Conservation (phyloP, 495 filamentous ascomycete genomes). For the Hypoxylon fragiforme region DNA sequence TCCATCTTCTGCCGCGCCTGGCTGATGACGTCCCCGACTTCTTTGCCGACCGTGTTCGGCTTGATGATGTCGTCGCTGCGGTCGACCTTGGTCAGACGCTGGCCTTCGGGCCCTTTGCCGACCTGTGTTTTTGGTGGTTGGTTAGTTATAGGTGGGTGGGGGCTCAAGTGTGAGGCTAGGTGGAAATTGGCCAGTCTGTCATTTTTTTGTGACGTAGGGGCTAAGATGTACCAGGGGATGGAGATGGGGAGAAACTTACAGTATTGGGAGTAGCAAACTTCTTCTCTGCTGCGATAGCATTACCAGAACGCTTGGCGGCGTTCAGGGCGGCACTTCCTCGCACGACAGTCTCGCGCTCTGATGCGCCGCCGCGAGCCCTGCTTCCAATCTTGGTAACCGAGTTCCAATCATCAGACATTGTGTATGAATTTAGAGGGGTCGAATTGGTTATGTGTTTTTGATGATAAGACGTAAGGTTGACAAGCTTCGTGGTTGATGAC, state of each 20-base stretch:
- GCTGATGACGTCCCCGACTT: slow-evolving; percentile 82
- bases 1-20: slow-evolving; percentile 69
- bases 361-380: slow-evolving; percentile 67
- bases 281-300: slow-evolving; percentile 86
- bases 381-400: slow-evolving; percentile 89
- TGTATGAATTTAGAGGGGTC: slow-evolving; percentile 22
- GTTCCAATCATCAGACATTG: slow-evolving; percentile 78
- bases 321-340: slow-evolving; percentile 86
- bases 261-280: slow-evolving; percentile 76
- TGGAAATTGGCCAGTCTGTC: no score
- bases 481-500: background rate
- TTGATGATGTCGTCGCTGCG: slow-evolving; percentile 97
- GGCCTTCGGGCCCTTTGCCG: slow-evolving; percentile 66
- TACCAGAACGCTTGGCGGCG: slow-evolving; percentile 80
- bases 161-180: no score
- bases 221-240: background rate
- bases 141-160: slow-evolving; percentile 1
- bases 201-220: background rate
- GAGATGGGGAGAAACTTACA: slow-evolving; percentile 57
- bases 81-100: slow-evolving; percentile 97
- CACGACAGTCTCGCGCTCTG: slow-evolving; percentile 80
- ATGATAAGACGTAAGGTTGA: background rate
- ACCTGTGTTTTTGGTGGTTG: slow-evolving; percentile 25
- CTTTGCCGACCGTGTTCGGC: slow-evolving; percentile 81
- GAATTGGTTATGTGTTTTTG: background rate